Percentiles rank a stretch among this genome's conserved stretches.
Evolutionary conservation across 495 filamentous ascomycete species (phyloP).

Genomic region (Daldinia childiae): DNA sequence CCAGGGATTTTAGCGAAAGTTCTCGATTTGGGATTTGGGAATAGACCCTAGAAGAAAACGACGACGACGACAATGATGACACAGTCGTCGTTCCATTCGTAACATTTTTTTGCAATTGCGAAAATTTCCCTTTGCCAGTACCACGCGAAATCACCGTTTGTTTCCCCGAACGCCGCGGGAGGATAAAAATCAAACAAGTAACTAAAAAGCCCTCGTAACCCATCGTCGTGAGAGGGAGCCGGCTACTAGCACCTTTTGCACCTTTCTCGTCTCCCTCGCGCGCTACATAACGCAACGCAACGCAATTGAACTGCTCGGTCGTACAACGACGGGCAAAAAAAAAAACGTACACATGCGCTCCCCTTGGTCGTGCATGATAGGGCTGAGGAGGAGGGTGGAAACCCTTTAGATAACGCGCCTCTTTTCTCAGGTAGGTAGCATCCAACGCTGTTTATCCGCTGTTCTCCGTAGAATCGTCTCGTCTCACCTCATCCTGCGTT

Average conservation of each 20-base stretch:
- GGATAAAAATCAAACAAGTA: background rate
- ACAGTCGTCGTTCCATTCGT: slow-evolving; percentile 14
- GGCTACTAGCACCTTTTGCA: slow-evolving; percentile 5
- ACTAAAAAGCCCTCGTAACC: background rate
- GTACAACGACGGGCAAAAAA: background rate
- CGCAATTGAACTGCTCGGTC: background rate
- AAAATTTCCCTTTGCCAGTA: slow-evolving; percentile 5
- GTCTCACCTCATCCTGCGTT: background rate
- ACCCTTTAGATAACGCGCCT: background rate
- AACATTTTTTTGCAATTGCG: slow-evolving; percentile 21
- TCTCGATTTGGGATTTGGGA: slow-evolving; percentile 10
- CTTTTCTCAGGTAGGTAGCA: background rate
- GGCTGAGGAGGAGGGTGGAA: background rate
- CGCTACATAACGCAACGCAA: background rate
- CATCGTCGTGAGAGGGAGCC: background rate
- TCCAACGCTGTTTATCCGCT: background rate
- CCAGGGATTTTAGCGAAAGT: slow-evolving; percentile 29
- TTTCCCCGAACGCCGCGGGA: slow-evolving; percentile 6
- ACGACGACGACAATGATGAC: slow-evolving; percentile 4
- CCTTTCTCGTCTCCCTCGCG: background rate
- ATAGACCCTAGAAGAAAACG: slow-evolving; percentile 1
- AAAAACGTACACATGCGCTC: background rate
- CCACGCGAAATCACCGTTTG: slow-evolving; percentile 1
- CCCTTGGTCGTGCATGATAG: background rate
- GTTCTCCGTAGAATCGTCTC: background rate